These are phyloP conservation scores for Diaporthe australafricana DNA, from an alignment of 2,329 filamentous ascomycete genomes.

Conservation along the genomic window DNA sequence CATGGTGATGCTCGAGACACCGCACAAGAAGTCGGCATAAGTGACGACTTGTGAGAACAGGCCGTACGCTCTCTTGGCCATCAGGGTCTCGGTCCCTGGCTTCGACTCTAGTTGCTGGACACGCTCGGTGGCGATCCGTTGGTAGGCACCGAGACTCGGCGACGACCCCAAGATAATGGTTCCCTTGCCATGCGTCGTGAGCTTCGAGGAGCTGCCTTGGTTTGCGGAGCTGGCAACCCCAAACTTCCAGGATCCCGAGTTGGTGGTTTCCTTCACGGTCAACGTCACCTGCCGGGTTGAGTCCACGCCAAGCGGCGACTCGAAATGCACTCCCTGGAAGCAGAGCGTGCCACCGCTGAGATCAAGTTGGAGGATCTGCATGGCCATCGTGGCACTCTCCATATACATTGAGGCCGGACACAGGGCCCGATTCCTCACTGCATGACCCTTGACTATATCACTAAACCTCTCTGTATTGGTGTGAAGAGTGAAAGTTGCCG, in stretches of 20 bases:
- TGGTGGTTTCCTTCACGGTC: background rate
- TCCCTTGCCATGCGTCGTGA: background rate
- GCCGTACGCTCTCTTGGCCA: background rate
- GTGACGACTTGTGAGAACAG: background rate
- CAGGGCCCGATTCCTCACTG: constrained; percentile 40
- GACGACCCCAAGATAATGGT: background rate
- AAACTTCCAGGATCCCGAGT: no score
- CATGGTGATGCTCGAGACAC: background rate
- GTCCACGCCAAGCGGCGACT: background rate
- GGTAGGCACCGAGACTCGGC: background rate
- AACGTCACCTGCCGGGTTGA: background rate
- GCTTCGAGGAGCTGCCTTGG: background rate
- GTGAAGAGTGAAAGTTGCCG: no score
- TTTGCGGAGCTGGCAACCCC: background rate
- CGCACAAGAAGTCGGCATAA: background rate
- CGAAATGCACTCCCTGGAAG: constrained; percentile 38
- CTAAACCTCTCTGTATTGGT: background rate
- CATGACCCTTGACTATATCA: constrained; percentile 39
- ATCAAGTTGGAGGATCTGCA: background rate
- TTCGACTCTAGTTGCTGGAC: background rate
- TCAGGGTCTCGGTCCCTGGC: background rate
- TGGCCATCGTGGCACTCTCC: constrained; percentile 45
- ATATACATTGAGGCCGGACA: constrained; percentile 45
- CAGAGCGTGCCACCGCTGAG: constrained; percentile 54
- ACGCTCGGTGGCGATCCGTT: background rate